Evolutionary conservation across 805 yeast genomes (phyloP), one percentile per base, ranked within the genome.

Genomic region (Wickerhamiella bombiphila): DNA sequence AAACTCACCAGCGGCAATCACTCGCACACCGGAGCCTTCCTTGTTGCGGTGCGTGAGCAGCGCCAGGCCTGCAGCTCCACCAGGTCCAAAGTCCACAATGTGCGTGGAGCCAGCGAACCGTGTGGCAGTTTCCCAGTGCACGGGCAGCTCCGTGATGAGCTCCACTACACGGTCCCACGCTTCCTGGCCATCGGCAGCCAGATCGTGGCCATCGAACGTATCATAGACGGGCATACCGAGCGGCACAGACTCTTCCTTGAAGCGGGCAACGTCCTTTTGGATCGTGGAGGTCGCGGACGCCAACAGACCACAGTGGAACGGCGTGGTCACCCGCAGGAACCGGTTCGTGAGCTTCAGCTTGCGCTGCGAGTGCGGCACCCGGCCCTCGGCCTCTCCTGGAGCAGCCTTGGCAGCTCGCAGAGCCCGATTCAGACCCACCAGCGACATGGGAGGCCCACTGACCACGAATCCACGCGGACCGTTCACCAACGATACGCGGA

Each of bases 61-160:
- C 64, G 98, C 98, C 49, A 91, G 69, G 53, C 98, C 99, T 32
- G 96, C 81, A 28, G 82, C 76, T 51, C 97, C 97, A 63, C 99
- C 98, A 44, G 98, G 99, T 58, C 99, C 99, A 52, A 91, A 91
- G 64, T 91, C 99, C 45, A 91, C 60, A 52, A 91, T 72, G 58
- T 91, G 98, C 34, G 96, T 80, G 20, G 91, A 71, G 34, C 70
- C 58, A 17, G 42, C 37, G 58, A 81, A 82, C 47, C 72, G 57
- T 26, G 96, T 86, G 22, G 97, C 93, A 21, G 50, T 48, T 65
- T 91, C 97, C 99, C 99, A 91, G 63, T 81, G 70, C 47, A 91
- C 99, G 32, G 94, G 83, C 54, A 82, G 70, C 54, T 75, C 76
- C 37, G 91, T 82, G 59, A 91, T 86, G 53, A 86, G 78, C 58